A percentile compares a stretch with the other conserved stretches of the same genome.
phyloP scores from a whole-genome alignment of 352 stramenopile species.

The Blastocystis sp. region DNA sequence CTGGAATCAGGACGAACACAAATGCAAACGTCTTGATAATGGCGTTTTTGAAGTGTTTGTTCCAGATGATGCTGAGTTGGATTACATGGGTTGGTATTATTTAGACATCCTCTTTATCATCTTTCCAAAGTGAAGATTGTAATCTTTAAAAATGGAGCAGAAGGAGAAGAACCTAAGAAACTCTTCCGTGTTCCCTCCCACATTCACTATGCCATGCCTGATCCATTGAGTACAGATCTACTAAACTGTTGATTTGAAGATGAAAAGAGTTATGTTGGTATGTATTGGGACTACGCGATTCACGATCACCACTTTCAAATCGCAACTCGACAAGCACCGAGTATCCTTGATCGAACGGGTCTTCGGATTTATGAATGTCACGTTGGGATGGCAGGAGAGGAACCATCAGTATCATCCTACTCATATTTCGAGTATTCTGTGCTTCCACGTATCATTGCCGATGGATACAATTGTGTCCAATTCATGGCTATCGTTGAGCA shows the following conservation, averaged over 20 bases:
- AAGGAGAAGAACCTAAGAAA: not conserved
- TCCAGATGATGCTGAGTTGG: slow-evolving; percentile 3
- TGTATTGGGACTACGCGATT: slow-evolving; percentile 37
- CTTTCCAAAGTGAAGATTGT: slow-evolving; percentile 50
- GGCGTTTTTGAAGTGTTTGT: slow-evolving; percentile 19
- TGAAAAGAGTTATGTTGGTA: slow-evolving; percentile 36
- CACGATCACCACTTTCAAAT: slow-evolving; percentile 2
- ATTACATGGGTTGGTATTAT: not conserved
- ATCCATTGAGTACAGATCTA: slow-evolving; percentile 18
- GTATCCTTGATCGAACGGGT: not conserved
- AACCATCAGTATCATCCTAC: slow-evolving; percentile 61
- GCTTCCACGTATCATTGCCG: slow-evolving; percentile 54
- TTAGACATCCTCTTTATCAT: slow-evolving; percentile 18
- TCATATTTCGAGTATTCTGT: slow-evolving; percentile 63
- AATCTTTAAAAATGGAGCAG: not conserved
- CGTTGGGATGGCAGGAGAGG: slow-evolving; percentile 64
- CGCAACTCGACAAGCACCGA: slow-evolving; percentile 7
- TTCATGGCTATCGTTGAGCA: slow-evolving; percentile 65
- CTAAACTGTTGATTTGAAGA: not conserved
- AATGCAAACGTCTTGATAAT: not conserved
- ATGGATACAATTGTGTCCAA: slow-evolving; percentile 65
- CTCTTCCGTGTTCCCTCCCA: slow-evolving; percentile 16
- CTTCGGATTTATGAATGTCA: slow-evolving; percentile 65
- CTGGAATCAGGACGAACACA: slow-evolving; percentile 62
- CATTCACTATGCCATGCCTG: slow-evolving; percentile 52